Percentiles rank a stretch among this genome's conserved stretches.
Evolutionary conservation across 768 basidiomycete species (phyloP).

Genomic region (Galerina sulciceps): DNA sequence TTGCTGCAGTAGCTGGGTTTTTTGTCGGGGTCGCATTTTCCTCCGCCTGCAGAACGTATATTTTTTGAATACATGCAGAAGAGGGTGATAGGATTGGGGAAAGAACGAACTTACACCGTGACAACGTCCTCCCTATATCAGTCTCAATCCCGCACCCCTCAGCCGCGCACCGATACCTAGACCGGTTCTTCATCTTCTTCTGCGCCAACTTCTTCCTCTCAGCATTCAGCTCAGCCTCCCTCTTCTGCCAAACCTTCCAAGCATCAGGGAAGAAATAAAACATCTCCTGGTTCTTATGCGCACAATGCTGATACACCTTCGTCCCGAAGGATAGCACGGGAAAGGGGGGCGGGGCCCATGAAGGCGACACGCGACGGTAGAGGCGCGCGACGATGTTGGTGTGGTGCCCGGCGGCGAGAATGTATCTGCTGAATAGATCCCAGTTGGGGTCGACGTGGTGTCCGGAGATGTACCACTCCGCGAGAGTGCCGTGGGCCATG

Average conservation of each 20-base stretch:
- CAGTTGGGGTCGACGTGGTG: not conserved
- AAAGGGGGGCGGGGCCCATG: not conserved
- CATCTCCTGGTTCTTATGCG: slow-evolving; percentile 15
- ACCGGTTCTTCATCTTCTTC: slow-evolving; percentile 28
- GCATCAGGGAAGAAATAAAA: slow-evolving; percentile 21
- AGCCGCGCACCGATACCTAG: slow-evolving; percentile 31
- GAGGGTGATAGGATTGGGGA: too few relatives aligned
- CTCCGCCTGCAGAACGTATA: slow-evolving; percentile 23
- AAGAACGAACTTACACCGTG: slow-evolving; percentile 27
- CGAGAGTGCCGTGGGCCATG: slow-evolving; percentile 13
- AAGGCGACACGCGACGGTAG: not conserved
- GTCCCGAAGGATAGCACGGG: slow-evolving; percentile 24
- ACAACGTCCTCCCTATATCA: slow-evolving; percentile 27
- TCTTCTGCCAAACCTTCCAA: slow-evolving; percentile 21
- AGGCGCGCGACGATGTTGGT: slow-evolving; percentile 8
- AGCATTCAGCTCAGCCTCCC: slow-evolving; percentile 19
- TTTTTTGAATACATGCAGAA: too few relatives aligned
- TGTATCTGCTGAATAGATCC: slow-evolving; percentile 3
- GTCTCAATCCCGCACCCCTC: slow-evolving; percentile 29
- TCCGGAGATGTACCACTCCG: slow-evolving; percentile 12
- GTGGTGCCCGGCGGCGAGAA: slow-evolving; percentile 18
- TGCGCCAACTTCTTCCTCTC: slow-evolving; percentile 19
- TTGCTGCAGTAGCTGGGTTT: slow-evolving; percentile 37
- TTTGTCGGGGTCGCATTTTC: slow-evolving; percentile 33
- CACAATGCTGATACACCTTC: slow-evolving; percentile 12